Evolutionary conservation across 2,329 filamentous ascomycete genomes (phyloP).

Genomic region (Didymella pomorum): DNA sequence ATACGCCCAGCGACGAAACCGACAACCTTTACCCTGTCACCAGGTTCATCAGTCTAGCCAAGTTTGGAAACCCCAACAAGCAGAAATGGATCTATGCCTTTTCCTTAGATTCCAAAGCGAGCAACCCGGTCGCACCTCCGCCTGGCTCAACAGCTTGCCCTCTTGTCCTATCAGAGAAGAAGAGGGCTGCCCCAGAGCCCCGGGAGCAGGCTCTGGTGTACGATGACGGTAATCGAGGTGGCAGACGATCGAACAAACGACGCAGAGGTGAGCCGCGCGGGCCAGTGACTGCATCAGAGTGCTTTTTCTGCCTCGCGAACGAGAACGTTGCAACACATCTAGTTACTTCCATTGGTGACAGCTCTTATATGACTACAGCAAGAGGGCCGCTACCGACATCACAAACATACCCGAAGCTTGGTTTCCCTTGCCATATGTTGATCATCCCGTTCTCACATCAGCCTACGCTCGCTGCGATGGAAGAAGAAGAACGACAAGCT

Average conservation of each 20-base stretch:
- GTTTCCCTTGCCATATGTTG: conserved; percentile 85
- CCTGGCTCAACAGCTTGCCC: conserved; percentile 79
- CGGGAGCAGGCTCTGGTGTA: conserved; percentile 50
- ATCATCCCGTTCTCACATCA: conserved; percentile 89
- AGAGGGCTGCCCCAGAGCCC: conserved; percentile 60
- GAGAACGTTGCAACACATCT: conserved; percentile 84
- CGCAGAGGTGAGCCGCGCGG: conserved; percentile 44
- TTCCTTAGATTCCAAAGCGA: conserved; percentile 68
- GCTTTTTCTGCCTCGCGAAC: conserved; percentile 96
- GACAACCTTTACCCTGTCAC: conserved; percentile 70
- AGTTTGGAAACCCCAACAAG: conserved; percentile 77
- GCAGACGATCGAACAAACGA: conserved; percentile 53
- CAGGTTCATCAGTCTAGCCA: conserved; percentile 87
- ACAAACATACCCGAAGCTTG: conserved; percentile 74
- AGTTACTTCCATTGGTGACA: conserved; percentile 86
- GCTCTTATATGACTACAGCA: conserved; percentile 87
- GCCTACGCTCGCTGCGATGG: conserved; percentile 75
- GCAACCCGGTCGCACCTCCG: conserved; percentile 68
- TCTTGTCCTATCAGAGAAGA: conserved; percentile 65
- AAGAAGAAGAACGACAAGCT: conserved; percentile 63
- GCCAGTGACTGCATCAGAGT: conserved; percentile 69
- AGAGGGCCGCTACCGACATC: conserved; percentile 84
- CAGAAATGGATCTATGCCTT: conserved; percentile 81
- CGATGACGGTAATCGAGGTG: conserved; percentile 44
- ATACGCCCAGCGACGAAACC: conserved; percentile 61